These are phyloP conservation scores for Penicillium atrosanguineum DNA, from an alignment of 495 filamentous ascomycete species.

Conservation along the genomic window DNA sequence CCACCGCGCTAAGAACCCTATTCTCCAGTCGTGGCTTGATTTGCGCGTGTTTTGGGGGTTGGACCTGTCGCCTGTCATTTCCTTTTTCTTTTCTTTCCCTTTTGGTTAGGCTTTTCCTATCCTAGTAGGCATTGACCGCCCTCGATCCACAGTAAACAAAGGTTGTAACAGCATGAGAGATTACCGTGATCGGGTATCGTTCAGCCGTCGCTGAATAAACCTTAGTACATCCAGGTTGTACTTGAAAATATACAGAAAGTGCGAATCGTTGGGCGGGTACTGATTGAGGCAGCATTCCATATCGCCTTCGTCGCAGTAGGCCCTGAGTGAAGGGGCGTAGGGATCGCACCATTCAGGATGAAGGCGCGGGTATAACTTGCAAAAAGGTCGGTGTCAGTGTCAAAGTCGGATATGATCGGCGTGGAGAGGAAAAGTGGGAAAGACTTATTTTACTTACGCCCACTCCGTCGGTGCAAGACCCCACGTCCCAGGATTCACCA, in stretches of 20 bases:
- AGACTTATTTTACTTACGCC: slow-evolving; percentile 16
- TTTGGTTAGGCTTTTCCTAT: not conserved
- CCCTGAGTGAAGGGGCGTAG: slow-evolving; percentile 14
- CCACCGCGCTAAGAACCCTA: not conserved
- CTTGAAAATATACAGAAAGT: slow-evolving; percentile 16
- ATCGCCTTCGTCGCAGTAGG: slow-evolving; percentile 27
- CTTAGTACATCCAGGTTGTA: slow-evolving; percentile 19
- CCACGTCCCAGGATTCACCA: slow-evolving; percentile 20
- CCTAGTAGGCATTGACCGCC: not conserved
- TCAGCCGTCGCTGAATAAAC: slow-evolving; percentile 15
- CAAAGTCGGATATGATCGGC: not conserved
- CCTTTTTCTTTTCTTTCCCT: not conserved
- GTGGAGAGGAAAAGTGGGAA: not conserved
- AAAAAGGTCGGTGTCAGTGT: not conserved
- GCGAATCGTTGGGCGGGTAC: slow-evolving; percentile 4
- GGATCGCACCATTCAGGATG: slow-evolving; percentile 22
- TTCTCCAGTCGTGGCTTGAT: not conserved
- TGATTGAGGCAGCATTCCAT: slow-evolving; percentile 17
- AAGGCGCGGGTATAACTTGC: slow-evolving; percentile 23
- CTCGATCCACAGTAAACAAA: not conserved
- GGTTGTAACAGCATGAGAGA: not conserved
- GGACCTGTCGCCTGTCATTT: not conserved
- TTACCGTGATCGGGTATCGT: not conserved
- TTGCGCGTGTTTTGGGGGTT: no score
- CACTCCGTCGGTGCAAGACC: slow-evolving; percentile 23